Evolutionary conservation across 2,329 filamentous ascomycete species (phyloP).

Genomic region (Cladosporium velox): DNA sequence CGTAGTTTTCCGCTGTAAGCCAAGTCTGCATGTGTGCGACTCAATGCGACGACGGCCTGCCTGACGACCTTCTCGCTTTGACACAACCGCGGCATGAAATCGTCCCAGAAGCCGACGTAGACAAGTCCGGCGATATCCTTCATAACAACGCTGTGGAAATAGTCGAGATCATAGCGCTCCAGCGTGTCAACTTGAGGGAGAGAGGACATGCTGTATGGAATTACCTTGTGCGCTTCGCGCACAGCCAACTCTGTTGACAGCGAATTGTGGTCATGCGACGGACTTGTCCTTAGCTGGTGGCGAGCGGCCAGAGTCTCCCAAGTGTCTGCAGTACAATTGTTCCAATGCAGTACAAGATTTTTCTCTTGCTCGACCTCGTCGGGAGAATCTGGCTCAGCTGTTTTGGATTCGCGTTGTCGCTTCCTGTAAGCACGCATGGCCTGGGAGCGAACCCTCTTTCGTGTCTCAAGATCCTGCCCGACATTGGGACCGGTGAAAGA

Average conservation of each 20-base stretch:
- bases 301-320: background rate
- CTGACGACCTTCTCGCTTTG: background rate
- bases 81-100: background rate
- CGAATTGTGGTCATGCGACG: background rate
- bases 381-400: background rate
- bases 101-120: background rate
- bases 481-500: conserved; percentile 11
- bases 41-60: background rate
- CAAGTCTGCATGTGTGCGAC: background rate
- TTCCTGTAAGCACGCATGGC: conserved; percentile 55
- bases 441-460: conserved; percentile 24
- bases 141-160: background rate
- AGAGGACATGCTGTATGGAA: background rate
- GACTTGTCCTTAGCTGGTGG: background rate
- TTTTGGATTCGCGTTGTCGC: conserved; percentile 16
- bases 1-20: background rate
- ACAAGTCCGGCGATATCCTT: background rate
- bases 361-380: background rate
- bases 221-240: background rate
- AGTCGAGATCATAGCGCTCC: background rate
- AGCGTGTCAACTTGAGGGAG: background rate
- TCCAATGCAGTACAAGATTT: background rate
- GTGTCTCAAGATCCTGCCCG: conserved; percentile 21
- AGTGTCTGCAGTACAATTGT: background rate
- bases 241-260: background rate